Conservation (phyloP, 768 basidiomycete genomes). For the Gloeostereum incarnatum region DNA sequence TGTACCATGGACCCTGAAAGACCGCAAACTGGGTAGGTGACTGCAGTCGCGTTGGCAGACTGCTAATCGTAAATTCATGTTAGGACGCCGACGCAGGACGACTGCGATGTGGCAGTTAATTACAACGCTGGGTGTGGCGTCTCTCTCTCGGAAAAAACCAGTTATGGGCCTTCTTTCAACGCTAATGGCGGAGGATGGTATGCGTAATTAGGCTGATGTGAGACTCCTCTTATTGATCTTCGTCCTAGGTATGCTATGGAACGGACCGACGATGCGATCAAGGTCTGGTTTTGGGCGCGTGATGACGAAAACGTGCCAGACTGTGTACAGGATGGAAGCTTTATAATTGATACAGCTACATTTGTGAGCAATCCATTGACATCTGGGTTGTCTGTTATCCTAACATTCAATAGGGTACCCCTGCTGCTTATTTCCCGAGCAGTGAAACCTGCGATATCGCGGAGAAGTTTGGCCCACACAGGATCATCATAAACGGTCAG, state of each 20-base stretch:
- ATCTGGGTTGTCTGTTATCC: no score
- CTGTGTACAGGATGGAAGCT: conserved; percentile 32
- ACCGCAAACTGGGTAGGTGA: conserved; percentile 33
- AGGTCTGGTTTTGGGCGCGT: conserved; percentile 69
- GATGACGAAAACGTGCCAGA: conserved; percentile 33
- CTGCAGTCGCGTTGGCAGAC: background rate
- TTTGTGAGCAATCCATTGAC: conserved; percentile 41
- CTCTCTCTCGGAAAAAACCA: conserved; percentile 23
- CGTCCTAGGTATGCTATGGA: conserved; percentile 57
- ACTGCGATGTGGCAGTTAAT: conserved; percentile 36
- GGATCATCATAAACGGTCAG: conserved; percentile 49
- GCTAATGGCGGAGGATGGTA: conserved; percentile 51
- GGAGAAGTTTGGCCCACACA: conserved; percentile 43
- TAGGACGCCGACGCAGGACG: conserved; percentile 21
- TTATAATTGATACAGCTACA: conserved; percentile 30
- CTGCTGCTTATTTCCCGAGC: conserved; percentile 52
- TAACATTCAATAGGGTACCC: conserved; percentile 47
- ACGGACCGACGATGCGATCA: conserved; percentile 43
- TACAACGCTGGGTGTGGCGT: conserved; percentile 45
- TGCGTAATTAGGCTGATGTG: conserved; percentile 8
- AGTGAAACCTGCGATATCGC: conserved; percentile 48
- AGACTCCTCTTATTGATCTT: background rate
- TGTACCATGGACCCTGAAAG: conserved; percentile 36
- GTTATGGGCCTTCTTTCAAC: conserved; percentile 54
- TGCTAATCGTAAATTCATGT: background rate